Conservation (phyloP, 176 grass and related monocot genomes). For the Avena insularis region DNA sequence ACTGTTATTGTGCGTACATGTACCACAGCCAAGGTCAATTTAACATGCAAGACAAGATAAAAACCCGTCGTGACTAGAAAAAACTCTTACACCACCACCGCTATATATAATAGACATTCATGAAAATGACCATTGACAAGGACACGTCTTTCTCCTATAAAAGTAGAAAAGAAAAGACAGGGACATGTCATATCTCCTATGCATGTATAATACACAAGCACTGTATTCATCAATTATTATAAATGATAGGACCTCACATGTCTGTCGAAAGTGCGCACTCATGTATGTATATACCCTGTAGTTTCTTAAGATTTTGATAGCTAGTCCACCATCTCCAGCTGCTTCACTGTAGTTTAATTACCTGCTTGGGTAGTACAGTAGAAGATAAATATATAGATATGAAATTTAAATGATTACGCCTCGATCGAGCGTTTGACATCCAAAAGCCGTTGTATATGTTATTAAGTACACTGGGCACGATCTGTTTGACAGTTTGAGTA, state of each 20-base stretch:
- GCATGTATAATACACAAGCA: not conserved
- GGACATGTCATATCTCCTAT: not conserved
- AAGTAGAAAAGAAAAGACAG: not conserved
- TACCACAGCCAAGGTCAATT: no score
- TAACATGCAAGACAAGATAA: no score
- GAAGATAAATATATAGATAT: not conserved
- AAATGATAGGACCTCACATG: not conserved
- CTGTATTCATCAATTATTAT: not conserved
- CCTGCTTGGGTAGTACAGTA: no score
- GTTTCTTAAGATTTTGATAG: not conserved
- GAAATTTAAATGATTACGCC: not conserved
- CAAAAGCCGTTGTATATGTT: not conserved
- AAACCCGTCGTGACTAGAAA: no score
- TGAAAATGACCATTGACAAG: slow-evolving; percentile 23
- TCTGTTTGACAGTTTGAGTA: not conserved
- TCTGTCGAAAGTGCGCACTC: not conserved
- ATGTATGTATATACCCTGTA: not conserved
- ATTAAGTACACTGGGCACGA: not conserved
- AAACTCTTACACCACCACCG: no score
- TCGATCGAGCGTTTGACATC: not conserved
- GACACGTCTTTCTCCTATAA: not conserved
- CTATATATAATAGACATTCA: not conserved
- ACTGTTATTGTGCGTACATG: no score
- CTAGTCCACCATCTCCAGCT: not conserved
- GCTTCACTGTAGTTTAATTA: not conserved